Conservation (phyloP, 768 basidiomycete species). For the Termitomyces sp. region DNA sequence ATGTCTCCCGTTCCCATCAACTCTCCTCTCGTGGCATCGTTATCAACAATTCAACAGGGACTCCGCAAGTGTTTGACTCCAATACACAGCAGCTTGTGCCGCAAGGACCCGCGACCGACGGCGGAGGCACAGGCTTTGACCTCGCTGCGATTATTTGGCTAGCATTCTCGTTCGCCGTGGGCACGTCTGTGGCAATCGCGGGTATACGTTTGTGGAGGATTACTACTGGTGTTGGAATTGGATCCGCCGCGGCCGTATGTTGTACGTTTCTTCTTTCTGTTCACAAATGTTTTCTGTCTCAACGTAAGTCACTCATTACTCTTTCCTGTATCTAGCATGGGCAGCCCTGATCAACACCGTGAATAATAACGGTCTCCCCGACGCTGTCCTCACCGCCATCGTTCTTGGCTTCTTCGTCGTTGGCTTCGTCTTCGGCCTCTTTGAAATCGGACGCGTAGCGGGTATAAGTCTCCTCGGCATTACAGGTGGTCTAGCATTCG, state of each 20-base stretch:
- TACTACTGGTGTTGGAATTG: slow-evolving; percentile 50
- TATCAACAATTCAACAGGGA: slow-evolving; percentile 31
- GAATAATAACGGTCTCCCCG: slow-evolving; percentile 40
- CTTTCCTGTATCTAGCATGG: slow-evolving; percentile 39
- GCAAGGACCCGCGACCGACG: slow-evolving; percentile 56
- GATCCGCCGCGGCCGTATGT: slow-evolving; percentile 41
- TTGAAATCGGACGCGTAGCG: slow-evolving; percentile 41
- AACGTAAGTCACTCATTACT: neutral
- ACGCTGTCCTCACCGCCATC: slow-evolving; percentile 44
- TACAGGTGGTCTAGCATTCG: slow-evolving; percentile 53
- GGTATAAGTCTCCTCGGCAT: slow-evolving; percentile 42
- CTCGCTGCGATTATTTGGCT: slow-evolving; percentile 55
- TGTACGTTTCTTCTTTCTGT: slow-evolving; percentile 24
- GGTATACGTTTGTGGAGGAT: slow-evolving; percentile 55
- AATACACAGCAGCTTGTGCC: slow-evolving; percentile 34
- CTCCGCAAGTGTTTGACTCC: slow-evolving; percentile 38
- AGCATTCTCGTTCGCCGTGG: slow-evolving; percentile 42
- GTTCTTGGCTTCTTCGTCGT: slow-evolving; percentile 42
- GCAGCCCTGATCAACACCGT: slow-evolving; percentile 55
- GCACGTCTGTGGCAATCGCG: slow-evolving; percentile 46
- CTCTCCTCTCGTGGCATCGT: slow-evolving; percentile 13
- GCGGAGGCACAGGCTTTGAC: slow-evolving; percentile 42
- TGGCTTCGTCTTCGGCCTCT: slow-evolving; percentile 49
- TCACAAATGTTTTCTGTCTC: neutral
- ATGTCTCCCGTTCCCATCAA: neutral